Base-by-base conservation (phyloP, 2,329 filamentous ascomycete species). In the Epichloe amarillans region DNA sequence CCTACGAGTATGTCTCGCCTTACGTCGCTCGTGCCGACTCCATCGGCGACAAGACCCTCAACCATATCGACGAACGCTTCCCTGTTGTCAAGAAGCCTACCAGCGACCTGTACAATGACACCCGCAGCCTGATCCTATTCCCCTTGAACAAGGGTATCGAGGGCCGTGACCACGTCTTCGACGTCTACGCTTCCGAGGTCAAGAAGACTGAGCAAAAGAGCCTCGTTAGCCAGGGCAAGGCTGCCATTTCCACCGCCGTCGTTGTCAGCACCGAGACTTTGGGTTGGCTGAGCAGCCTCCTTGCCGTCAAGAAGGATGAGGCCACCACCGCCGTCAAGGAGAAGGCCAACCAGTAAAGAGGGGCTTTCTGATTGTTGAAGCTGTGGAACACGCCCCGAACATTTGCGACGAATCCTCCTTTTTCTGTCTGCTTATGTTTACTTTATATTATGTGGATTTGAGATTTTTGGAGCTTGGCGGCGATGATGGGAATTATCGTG, bases 1-100 rank as follows among this genome's bases (percentile, higher is more conserved):
- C 90, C 37, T 91, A 88, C 72, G 76, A 79, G 63, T 93, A 87
- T 66, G 78, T 95, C 56, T 82, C 83, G 49, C 90, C 91, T 1
- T 96, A 96, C 69, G 78, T 95, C 57, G 74, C 80, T 65, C 88
- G 83, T 67, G 90, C 83, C 62, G 93, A 97, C 66, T 70, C 79
- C 53, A 70, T 95, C 49, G 86, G 84, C 57, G 82, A 88, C 67
- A 74, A 79, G 64, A 79, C 83, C n/a, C 74, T 91, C 56, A 72
- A 68, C 60, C 80, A 76, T 62, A 72, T 91, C 59, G 86, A 91
- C 58, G 70, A 79, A 65, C 77, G 72, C 56, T 84, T 89, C 65
- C 86, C 86, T 49, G 74, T 78, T 53, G 75, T 91, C 65, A 87
- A 84, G 73, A 84, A 88, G 69, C 81, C 86, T 47, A 86, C 85